phyloP scores from a whole-genome alignment of 306 rosid genomes.

The Vigna mungo region DNA sequence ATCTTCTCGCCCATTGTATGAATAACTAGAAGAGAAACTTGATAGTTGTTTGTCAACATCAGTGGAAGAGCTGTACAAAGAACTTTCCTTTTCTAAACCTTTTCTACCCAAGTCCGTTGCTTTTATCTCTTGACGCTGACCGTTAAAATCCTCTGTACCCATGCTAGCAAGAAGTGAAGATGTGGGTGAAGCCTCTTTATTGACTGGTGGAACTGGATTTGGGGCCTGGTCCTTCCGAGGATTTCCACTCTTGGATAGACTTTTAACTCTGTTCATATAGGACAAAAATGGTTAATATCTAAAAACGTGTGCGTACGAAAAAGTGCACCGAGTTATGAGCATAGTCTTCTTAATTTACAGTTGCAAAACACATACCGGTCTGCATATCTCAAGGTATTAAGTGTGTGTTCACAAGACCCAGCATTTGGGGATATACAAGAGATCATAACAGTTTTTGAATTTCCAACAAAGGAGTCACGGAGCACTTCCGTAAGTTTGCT shows the following conservation, averaged over 20 bases:
- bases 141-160: conserved; percentile 62
- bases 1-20: conserved; percentile 63
- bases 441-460: conserved; percentile 96
- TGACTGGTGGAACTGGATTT: conserved; percentile 53
- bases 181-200: conserved; percentile 69
- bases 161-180: conserved; percentile 60
- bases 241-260: conserved; percentile 92
- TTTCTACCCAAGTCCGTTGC: conserved; percentile 63
- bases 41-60: conserved; percentile 69
- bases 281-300: conserved; percentile 42
- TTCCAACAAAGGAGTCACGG: conserved; percentile 97
- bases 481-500: conserved; percentile 99
- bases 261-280: conserved; percentile 79
- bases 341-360: conserved; percentile 33
- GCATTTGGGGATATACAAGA: conserved; percentile 99
- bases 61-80: conserved; percentile 59
- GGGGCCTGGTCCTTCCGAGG: conserved; percentile 79
- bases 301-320: conserved; percentile 17
- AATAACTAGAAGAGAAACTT: conserved; percentile 54
- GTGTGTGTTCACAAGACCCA: conserved; percentile 95
- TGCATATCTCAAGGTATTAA: conserved; percentile 97
- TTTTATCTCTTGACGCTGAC: conserved; percentile 73
- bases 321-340: conserved; percentile 8
- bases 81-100: conserved; percentile 67
- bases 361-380: conserved; percentile 69